These are phyloP conservation scores for Trichoderma atroviride DNA, from an alignment of 2,329 filamentous ascomycete genomes.

Conservation along the genomic window DNA sequence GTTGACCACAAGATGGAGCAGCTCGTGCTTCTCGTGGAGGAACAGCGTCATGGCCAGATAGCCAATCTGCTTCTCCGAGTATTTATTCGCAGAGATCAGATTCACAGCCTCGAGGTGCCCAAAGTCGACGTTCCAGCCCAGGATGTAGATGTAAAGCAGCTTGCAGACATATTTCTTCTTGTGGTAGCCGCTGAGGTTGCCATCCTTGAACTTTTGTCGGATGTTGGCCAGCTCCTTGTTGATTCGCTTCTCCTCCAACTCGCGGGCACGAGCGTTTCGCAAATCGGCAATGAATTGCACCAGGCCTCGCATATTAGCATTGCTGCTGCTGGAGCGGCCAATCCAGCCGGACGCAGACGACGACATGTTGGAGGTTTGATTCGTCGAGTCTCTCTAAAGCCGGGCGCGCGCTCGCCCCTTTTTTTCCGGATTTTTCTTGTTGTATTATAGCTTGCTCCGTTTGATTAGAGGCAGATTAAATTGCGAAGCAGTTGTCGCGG, in stretches of 20 bases:
- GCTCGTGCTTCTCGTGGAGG: constrained; percentile 93
- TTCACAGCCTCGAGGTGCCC: constrained; percentile 98
- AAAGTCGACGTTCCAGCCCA: constrained; percentile 99
- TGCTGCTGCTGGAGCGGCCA: constrained; percentile 66
- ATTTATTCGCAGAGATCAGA: constrained; percentile 93
- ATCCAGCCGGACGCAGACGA: constrained; percentile 63
- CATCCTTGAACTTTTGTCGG: constrained; percentile 96
- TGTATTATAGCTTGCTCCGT: background rate
- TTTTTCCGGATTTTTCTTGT: constrained; percentile 1
- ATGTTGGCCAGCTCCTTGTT: constrained; percentile 99
- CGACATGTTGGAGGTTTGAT: constrained; percentile 49
- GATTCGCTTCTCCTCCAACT: constrained; percentile 97
- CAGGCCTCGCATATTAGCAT: constrained; percentile 75
- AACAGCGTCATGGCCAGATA: constrained; percentile 97
- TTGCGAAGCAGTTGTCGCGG: constrained; percentile 13
- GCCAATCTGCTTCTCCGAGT: constrained; percentile 99
- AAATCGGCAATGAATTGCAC: constrained; percentile 98
- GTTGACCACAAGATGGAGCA: constrained; percentile 95
- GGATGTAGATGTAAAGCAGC: constrained; percentile 97
- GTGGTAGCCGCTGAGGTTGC: constrained; percentile 91
- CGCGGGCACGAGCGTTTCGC: constrained; percentile 89
- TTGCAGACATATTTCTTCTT: constrained; percentile 99
- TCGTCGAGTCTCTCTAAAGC: background rate
- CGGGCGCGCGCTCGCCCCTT: background rate
- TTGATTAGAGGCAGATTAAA: background rate